phyloP scores from a whole-genome alignment of 768 basidiomycete genomes.

The Phanerochaete sordida region DNA sequence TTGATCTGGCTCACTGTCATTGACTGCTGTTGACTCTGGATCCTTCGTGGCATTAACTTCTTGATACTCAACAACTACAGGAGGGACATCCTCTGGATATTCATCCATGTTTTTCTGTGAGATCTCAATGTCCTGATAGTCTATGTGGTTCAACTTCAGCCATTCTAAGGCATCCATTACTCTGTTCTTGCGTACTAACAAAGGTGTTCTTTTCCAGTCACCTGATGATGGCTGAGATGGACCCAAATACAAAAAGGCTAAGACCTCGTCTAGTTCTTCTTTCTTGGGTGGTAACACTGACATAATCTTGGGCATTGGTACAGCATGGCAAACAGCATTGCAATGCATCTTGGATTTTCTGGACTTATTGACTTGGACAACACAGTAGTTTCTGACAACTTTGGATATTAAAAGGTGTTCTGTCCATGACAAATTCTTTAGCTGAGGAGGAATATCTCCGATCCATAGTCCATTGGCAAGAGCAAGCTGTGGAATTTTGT shows the following conservation, averaged over 20 bases:
- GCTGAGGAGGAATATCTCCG: conserved; percentile 27
- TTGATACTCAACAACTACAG: conserved; percentile 5
- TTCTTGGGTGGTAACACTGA: conserved; percentile 12
- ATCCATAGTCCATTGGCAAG: conserved; percentile 36
- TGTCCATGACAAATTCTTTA: conserved; percentile 25
- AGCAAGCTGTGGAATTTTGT: conserved; percentile 4
- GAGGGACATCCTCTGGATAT: conserved; percentile 17
- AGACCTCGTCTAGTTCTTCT: conserved; percentile 15
- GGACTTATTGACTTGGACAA: conserved; percentile 10
- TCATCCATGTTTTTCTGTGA: background rate
- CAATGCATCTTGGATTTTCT: conserved; percentile 28
- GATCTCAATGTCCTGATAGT: conserved; percentile 4
- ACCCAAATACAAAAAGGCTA: conserved; percentile 31
- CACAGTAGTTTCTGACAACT: conserved; percentile 15
- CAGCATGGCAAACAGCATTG: conserved; percentile 30
- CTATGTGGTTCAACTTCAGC: conserved; percentile 17
- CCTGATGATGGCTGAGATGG: conserved; percentile 21
- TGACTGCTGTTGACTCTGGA: background rate
- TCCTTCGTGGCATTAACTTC: background rate
- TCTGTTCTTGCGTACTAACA: conserved; percentile 19
- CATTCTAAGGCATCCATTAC: conserved; percentile 16
- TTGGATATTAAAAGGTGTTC: conserved; percentile 30
- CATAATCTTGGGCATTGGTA: conserved; percentile 31
- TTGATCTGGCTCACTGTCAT: background rate
- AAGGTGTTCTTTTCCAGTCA: conserved; percentile 22